Base-by-base conservation (phyloP, 208 protist species). In the Crithidia brevicula region DNA sequence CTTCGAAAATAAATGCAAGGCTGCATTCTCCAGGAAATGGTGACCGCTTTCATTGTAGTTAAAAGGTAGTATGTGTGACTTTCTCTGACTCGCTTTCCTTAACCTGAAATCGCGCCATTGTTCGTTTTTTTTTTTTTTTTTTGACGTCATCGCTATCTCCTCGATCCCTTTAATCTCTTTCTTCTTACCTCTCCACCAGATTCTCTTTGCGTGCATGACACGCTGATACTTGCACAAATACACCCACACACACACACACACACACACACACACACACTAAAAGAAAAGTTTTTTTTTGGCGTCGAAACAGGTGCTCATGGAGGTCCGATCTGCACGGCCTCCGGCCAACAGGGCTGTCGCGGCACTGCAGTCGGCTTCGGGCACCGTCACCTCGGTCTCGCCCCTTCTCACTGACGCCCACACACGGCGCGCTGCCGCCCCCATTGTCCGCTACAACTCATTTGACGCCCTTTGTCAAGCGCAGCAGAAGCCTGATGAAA, bases 301-400 rank as follows among this genome's bases (percentile, higher is more conserved):
- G 36, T 40, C 8, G 10, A 40, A 7, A 40, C 36, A 40, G 10
- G 38, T 47, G 6, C 16, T 22, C 7, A 67, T 72, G 59, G 60
- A 74, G 43, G 42, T 72, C 22, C 58, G 40, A 23, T 62, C 53
- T 22, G 34, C 52, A 11, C 18, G 63, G 45, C 30, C 33, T 1
- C 69, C 75, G 34, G 72, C 63, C 10, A 86, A 85, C 58, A 79
- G 89, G 23, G 89, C 86, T 0, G 86, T 94, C n/a, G 84, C 89
- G 13, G 84, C 86, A 3, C 59, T 90, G 34, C 69, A 79, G 23
- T 73, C 80, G 6, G 77, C 85, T 0, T 74, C 74, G 11, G 64
- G 62, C 15, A 40, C 58, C 11, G 46, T 63, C 27, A 47, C 74
- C 1, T 62, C 59, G n/a, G 28, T 36, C 16, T 81, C 76, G 2